A percentile compares a stretch with the other conserved stretches of the same genome.
Conservation (phyloP, 2,329 filamentous ascomycete species). For the Coleophoma cylindrospora region DNA sequence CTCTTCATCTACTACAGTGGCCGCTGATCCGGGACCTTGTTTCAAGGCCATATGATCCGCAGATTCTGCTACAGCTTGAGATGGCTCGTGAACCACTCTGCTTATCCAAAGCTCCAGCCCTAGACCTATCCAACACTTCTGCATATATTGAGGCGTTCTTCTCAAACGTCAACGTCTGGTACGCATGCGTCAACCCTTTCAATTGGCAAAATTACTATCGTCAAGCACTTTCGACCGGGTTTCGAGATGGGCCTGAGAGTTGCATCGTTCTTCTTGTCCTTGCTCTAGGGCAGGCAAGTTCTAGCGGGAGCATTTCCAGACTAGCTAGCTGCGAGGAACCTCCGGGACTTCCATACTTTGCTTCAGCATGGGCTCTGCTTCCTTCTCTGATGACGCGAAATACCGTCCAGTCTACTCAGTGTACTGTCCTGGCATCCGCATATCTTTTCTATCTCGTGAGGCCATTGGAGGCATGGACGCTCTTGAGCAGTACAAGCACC, state of each 20-base stretch:
- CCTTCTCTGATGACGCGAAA: constrained; percentile 77
- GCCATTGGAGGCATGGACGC: constrained; percentile 77
- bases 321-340: constrained; percentile 65
- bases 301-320: constrained; percentile 70
- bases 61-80: constrained; percentile 76
- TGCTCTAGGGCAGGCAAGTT: constrained; percentile 70
- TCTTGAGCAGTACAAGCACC: constrained; percentile 74
- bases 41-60: constrained; percentile 71
- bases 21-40: constrained; percentile 76
- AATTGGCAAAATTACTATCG: constrained; percentile 74
- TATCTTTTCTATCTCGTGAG: constrained; percentile 81
- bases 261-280: constrained; percentile 77
- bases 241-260: constrained; percentile 74
- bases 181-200: constrained; percentile 79
- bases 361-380: constrained; percentile 72
- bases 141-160: constrained; percentile 78
- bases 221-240: constrained; percentile 68
- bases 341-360: constrained; percentile 74
- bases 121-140: constrained; percentile 70
- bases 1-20: constrained; percentile 74
- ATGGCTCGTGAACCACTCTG: constrained; percentile 74
- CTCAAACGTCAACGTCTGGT: constrained; percentile 77
- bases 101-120: constrained; percentile 56
- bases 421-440: constrained; percentile 73
- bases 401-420: constrained; percentile 73